Conservation (phyloP, 2,329 filamentous ascomycete genomes). For the Xylariaceae sp. region DNA sequence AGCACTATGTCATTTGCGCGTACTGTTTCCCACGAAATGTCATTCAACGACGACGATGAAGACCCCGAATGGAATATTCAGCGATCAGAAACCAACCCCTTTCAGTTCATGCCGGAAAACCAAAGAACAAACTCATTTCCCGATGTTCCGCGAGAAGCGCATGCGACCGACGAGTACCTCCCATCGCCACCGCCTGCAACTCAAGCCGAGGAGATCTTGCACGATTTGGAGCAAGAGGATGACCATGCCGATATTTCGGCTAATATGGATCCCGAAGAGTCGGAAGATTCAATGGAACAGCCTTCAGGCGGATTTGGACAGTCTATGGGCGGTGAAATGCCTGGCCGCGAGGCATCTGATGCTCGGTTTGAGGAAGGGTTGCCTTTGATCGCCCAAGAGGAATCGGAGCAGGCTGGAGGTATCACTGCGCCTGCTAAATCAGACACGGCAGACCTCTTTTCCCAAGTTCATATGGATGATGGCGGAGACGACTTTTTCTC, state of each 20-base stretch:
- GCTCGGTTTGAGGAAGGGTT: conserved; percentile 67
- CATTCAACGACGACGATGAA: conserved; percentile 53
- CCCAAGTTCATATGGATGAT: conserved; percentile 39
- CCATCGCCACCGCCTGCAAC: conserved; percentile 41
- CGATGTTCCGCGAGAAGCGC: conserved; percentile 44
- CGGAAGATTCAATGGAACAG: conserved; percentile 15
- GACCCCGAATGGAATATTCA: conserved; percentile 55
- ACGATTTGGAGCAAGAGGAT: conserved; percentile 46
- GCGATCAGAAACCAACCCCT: conserved; percentile 52
- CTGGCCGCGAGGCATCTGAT: conserved; percentile 42
- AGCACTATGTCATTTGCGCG: conserved; percentile 62
- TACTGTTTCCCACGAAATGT: conserved; percentile 60
- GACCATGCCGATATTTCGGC: conserved; percentile 12
- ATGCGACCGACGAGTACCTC: conserved; percentile 25
- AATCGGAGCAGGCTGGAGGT: conserved; percentile 24
- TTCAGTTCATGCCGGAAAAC: conserved; percentile 54
- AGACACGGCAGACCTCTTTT: conserved; percentile 35
- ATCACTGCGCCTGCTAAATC: conserved; percentile 24
- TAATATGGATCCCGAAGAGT: background rate
- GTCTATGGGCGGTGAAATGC: conserved; percentile 42
- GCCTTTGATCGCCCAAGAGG: conserved; percentile 51
- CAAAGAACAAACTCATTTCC: conserved; percentile 64
- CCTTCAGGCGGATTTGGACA: conserved; percentile 30
- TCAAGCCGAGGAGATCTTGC: conserved; percentile 51
- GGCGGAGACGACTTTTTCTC: conserved; percentile 61